These are phyloP conservation scores for Starmerella geochares DNA, from an alignment of 805 yeast genomes.

Conservation along the genomic window DNA sequence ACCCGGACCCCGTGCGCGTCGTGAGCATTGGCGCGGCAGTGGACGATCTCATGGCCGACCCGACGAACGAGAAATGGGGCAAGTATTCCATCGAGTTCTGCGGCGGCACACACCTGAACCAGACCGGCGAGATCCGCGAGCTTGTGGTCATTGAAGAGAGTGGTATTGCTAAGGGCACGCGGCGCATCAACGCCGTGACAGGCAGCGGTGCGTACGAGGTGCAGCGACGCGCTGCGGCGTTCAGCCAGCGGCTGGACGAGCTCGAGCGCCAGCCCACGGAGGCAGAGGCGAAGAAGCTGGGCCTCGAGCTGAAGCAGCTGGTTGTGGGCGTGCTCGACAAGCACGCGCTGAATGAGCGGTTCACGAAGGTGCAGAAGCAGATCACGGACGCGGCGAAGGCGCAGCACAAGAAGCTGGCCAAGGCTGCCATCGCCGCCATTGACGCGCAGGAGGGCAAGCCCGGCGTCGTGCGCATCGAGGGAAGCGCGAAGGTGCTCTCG, in stretches of 20 bases:
- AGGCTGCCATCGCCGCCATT: conserved; percentile 69
- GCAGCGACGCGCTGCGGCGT: conserved; percentile 71
- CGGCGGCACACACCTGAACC: conserved; percentile 96
- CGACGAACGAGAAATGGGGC: conserved; percentile 65
- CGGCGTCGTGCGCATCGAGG: conserved; percentile 52
- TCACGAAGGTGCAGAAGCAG: conserved; percentile 68
- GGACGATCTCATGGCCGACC: conserved; percentile 63
- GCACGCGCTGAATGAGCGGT: conserved; percentile 61
- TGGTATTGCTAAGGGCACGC: conserved; percentile 97
- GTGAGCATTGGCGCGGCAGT: conserved; percentile 91
- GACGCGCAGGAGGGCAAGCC: conserved; percentile 46
- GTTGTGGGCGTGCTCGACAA: conserved; percentile 74
- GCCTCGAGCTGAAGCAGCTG: conserved; percentile 73
- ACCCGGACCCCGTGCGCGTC: conserved; percentile 98
- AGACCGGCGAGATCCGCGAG: conserved; percentile 87
- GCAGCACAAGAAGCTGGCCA: conserved; percentile 78
- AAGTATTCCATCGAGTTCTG: conserved; percentile 84
- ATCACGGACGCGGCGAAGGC: conserved; percentile 81
- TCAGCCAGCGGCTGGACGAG: conserved; percentile 47
- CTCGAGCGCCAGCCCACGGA: conserved; percentile 63
- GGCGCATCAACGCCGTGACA: conserved; percentile 96
- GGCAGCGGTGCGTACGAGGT: conserved; percentile 86
- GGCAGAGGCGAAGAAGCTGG: conserved; percentile 66
- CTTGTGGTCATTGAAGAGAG: conserved; percentile 84
- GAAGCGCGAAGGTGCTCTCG: conserved; percentile 83